phyloP scores from a whole-genome alignment of 176 grass and related monocot species.

The Carex scoparia region DNA sequence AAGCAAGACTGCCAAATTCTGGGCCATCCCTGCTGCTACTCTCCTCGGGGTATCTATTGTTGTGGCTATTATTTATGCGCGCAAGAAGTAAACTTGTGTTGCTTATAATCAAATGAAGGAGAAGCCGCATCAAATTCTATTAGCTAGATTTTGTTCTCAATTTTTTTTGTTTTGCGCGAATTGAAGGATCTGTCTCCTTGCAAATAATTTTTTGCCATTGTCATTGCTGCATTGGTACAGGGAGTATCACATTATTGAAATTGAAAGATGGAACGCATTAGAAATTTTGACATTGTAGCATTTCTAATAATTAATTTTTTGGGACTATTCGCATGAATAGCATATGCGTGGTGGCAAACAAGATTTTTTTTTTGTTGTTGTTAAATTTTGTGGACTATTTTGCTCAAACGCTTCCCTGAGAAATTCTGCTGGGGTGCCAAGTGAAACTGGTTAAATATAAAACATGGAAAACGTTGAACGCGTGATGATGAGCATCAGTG shows the following conservation, averaged over 20 bases:
- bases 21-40: conserved; percentile 47
- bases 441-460: not conserved
- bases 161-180: not conserved
- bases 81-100: conserved; percentile 39
- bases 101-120: not conserved
- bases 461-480: not conserved
- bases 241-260: not conserved
- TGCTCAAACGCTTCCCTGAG: not conserved
- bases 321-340: not conserved
- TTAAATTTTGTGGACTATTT: not conserved
- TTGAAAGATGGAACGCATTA: not conserved
- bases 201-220: not conserved
- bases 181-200: conserved; percentile 8
- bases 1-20: conserved; percentile 27
- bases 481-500: not conserved
- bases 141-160: not conserved
- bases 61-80: conserved; percentile 44
- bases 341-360: not conserved
- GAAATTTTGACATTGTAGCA: not conserved
- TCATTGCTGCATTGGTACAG: conserved; percentile 1
- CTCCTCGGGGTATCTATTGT: conserved; percentile 44
- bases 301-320: not conserved
- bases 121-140: not conserved
- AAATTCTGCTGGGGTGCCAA: not conserved
- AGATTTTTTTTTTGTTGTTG: not conserved